Percentiles rank a stretch among this genome's conserved stretches.
Evolutionary conservation across 306 rosid genomes (phyloP).

Genomic region (Vigna reflexopilosa): DNA sequence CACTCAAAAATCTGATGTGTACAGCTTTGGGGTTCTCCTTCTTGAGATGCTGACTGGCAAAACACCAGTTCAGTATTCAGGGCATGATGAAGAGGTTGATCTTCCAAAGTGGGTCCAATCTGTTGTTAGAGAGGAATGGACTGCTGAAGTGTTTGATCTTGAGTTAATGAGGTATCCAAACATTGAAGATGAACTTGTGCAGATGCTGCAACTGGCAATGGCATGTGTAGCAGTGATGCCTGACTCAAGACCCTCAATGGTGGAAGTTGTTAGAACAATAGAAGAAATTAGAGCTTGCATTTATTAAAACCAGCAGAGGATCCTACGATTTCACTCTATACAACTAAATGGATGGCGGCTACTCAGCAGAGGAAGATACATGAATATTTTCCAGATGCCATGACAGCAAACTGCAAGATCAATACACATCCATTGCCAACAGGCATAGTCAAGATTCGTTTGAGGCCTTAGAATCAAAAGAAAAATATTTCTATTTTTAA

Average conservation of each 20-base stretch:
- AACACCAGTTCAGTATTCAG: slow-evolving; percentile 74
- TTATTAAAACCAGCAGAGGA: slow-evolving; percentile 53
- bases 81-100: slow-evolving; percentile 72
- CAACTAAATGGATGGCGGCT: slow-evolving; percentile 22
- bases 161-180: slow-evolving; percentile 75
- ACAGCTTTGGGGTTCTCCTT: slow-evolving; percentile 86
- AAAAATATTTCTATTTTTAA: slow-evolving; percentile 19
- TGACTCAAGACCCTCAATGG: slow-evolving; percentile 84
- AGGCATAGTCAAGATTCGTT: slow-evolving; percentile 2
- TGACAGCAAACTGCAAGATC: slow-evolving; percentile 25
- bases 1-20: slow-evolving; percentile 76
- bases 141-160: slow-evolving; percentile 93
- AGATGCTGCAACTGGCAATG: slow-evolving; percentile 95
- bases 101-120: slow-evolving; percentile 96
- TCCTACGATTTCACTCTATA: slow-evolving; percentile 40
- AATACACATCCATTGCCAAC: neutral
- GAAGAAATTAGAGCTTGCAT: slow-evolving; percentile 66
- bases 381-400: neutral
- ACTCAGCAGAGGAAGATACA: neutral
- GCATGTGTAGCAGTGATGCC: slow-evolving; percentile 83
- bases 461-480: slow-evolving; percentile 12
- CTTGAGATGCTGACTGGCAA: slow-evolving; percentile 93
- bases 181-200: slow-evolving; percentile 93
- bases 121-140: slow-evolving; percentile 94
- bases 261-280: slow-evolving; percentile 73